These are phyloP conservation scores for Aegilops sharonensis DNA, from an alignment of 176 grass and related monocot genomes.

Conservation along the genomic window DNA sequence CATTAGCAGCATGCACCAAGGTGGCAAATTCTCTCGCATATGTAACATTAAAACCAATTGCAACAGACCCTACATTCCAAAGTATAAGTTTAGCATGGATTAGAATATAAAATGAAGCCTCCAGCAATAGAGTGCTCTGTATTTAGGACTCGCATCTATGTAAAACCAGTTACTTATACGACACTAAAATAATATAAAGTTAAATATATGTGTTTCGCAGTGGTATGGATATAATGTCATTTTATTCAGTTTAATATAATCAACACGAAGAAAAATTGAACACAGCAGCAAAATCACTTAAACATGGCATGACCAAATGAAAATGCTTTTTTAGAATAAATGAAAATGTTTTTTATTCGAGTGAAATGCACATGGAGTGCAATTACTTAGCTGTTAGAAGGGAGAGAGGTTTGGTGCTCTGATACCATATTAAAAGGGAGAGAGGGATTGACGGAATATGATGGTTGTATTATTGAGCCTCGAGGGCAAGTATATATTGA, in stretches of 20 bases:
- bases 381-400: no score
- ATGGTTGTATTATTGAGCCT: no score
- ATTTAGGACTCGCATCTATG: not conserved
- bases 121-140: not conserved
- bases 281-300: not conserved
- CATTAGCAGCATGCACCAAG: not conserved
- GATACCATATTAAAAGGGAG: no score
- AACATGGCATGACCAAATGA: not conserved
- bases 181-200: not conserved
- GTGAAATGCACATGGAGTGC: no score
- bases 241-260: not conserved
- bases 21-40: not conserved
- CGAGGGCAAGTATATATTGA: no score
- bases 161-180: not conserved
- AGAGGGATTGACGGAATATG: no score
- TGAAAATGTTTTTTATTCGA: not conserved
- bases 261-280: not conserved
- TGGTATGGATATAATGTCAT: not conserved
- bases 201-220: not conserved
- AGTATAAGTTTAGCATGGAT: slow-evolving; percentile 1
- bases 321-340: not conserved
- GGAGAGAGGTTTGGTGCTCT: no score
- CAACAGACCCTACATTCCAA: slow-evolving; percentile 1
- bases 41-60: not conserved
- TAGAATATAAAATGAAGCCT: not conserved